Evolutionary conservation across 805 yeast species (phyloP).

Genomic region (Saccharomycopsis sp.): DNA sequence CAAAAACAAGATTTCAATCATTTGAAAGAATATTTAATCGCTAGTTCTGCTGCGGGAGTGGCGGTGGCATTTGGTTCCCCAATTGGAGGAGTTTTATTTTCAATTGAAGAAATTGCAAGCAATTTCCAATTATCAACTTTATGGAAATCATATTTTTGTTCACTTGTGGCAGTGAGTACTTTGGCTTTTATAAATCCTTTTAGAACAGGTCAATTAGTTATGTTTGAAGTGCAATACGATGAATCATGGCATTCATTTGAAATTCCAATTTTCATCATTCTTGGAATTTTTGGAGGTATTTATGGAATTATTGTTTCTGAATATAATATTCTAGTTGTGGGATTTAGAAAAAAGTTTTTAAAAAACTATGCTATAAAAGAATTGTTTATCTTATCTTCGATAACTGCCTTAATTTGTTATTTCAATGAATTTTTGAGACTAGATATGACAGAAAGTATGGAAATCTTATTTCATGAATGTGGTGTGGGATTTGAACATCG

Average conservation of each 20-base stretch:
- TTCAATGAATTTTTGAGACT: slow-evolving; percentile 69
- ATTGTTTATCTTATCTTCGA: slow-evolving; percentile 50
- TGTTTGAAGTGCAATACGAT: slow-evolving; percentile 86
- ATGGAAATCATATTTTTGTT: slow-evolving; percentile 88
- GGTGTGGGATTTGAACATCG: slow-evolving; percentile 33
- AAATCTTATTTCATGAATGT: slow-evolving; percentile 79
- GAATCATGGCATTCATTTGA: slow-evolving; percentile 82
- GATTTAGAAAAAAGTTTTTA: slow-evolving; percentile 65
- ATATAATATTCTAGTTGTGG: slow-evolving; percentile 64
- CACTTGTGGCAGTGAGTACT: slow-evolving; percentile 76
- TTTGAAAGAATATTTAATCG: slow-evolving; percentile 58
- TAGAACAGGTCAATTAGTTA: slow-evolving; percentile 86
- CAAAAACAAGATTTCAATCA: slow-evolving; percentile 8
- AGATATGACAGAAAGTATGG: slow-evolving; percentile 97
- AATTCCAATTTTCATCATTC: slow-evolving; percentile 61
- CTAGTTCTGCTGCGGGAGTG: slow-evolving; percentile 96
- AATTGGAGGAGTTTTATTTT: slow-evolving; percentile 90
- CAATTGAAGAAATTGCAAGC: slow-evolving; percentile 75
- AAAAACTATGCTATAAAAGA: slow-evolving; percentile 54
- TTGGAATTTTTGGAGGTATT: slow-evolving; percentile 88
- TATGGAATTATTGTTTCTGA: slow-evolving; percentile 74
- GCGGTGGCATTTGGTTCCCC: slow-evolving; percentile 98
- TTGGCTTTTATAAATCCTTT: slow-evolving; percentile 81
- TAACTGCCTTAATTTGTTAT: slow-evolving; percentile 72
- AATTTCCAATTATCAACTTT: slow-evolving; percentile 70